Percentiles rank a stretch among this genome's conserved stretches.
Conservation (phyloP, 2,329 filamentous ascomycete genomes). For the Penicillium sp. region DNA sequence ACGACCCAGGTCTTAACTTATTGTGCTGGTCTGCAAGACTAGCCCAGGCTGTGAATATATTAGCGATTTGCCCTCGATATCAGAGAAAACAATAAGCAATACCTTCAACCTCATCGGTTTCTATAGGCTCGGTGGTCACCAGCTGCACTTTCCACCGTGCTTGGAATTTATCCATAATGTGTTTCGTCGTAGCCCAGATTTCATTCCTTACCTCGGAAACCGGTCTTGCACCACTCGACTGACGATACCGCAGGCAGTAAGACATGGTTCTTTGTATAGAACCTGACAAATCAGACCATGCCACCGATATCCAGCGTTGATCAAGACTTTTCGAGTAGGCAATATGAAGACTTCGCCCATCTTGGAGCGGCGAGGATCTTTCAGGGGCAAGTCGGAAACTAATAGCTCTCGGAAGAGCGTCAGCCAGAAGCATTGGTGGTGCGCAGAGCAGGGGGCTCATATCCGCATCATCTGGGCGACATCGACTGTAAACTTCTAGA, state of each 20-base stretch:
- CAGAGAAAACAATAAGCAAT: slow-evolving; percentile 13
- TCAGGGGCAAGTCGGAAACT: slow-evolving; percentile 56
- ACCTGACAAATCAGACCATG: slow-evolving; percentile 59
- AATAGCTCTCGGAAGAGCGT: slow-evolving; percentile 52
- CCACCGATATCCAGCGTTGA: slow-evolving; percentile 57
- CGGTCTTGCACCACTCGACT: slow-evolving; percentile 28
- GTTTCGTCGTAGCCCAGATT: slow-evolving; percentile 57
- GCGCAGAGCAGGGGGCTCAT: slow-evolving; percentile 46
- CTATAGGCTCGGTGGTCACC: slow-evolving; percentile 52
- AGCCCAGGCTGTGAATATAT: slow-evolving; percentile 37
- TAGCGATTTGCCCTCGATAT: slow-evolving; percentile 11
- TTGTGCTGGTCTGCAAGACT: slow-evolving; percentile 40
- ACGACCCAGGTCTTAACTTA: slow-evolving; percentile 30
- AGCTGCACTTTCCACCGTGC: slow-evolving; percentile 58
- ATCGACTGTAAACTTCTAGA: slow-evolving; percentile 58
- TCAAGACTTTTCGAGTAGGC: slow-evolving; percentile 57
- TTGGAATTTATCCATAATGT: slow-evolving; percentile 52
- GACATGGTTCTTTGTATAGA: slow-evolving; percentile 53
- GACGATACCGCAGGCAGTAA: slow-evolving; percentile 51
- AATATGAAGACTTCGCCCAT: slow-evolving; percentile 58
- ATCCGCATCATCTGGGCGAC: slow-evolving; percentile 46
- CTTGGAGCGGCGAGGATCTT: slow-evolving; percentile 54
- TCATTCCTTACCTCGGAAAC: slow-evolving; percentile 54
- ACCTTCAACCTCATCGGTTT: slow-evolving; percentile 52
- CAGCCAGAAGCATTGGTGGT: slow-evolving; percentile 55